Conservation (phyloP, 352 stramenopile species). For the Phytophthora sansomeana region DNA sequence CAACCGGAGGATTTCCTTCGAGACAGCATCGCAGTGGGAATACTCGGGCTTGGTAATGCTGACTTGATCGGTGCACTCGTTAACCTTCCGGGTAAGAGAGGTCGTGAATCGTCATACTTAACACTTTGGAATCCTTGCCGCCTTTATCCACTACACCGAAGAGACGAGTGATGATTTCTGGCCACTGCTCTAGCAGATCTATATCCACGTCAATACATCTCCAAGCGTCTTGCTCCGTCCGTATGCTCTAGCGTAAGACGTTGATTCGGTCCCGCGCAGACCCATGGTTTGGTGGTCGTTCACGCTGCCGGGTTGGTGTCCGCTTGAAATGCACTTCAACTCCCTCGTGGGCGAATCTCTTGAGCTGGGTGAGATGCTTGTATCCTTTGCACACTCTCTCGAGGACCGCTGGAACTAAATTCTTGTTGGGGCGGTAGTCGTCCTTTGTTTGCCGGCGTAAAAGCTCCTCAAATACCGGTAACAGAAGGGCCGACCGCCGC, state of each 20-base stretch:
- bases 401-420: not conserved
- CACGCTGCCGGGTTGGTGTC: not conserved
- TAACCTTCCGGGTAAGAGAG: conserved; percentile 15
- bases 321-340: not conserved
- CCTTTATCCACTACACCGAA: conserved; percentile 24
- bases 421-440: conserved; percentile 27
- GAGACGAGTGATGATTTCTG: conserved; percentile 16
- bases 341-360: conserved; percentile 1
- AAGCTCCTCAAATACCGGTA: no score
- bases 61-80: conserved; percentile 19
- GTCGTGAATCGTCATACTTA: not conserved
- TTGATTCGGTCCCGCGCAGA: conserved; percentile 12
- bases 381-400: conserved; percentile 9
- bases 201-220: conserved; percentile 22
- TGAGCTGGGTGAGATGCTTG: not conserved
- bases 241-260: conserved; percentile 25
- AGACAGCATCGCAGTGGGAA: conserved; percentile 7
- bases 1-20: not conserved
- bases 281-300: conserved; percentile 17
- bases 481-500: no score
- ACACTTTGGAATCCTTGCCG: not conserved
- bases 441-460: no score
- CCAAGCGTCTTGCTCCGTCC: conserved; percentile 20
- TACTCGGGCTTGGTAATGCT: conserved; percentile 18
- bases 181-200: conserved; percentile 20